Evolutionary conservation across 176 grass and related monocot genomes (phyloP).

Genomic region (Zea mays): Zm-B73-REFERENCE-NAM-5.0 NC_050096.1:302246501-302247000

Average conservation of each 20-base stretch:
- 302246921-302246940: conserved; percentile 90
- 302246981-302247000: conserved; percentile 85
- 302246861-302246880: conserved; percentile 28
- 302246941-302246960: conserved; percentile 81
- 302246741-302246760: too few species aligned
- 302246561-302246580: not conserved
- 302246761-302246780: too few species aligned
- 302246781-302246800: not conserved
- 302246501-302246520: not conserved
- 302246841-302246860: not conserved
- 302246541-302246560: not conserved
- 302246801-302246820: not conserved
- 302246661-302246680: not conserved
- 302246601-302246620: not conserved
- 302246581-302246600: not conserved
- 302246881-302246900: conserved; percentile 87
- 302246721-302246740: too few species aligned
- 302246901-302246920: conserved; percentile 61
- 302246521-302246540: not conserved
- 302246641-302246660: not conserved
- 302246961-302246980: conserved; percentile 94
- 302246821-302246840: not conserved
- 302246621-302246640: not conserved
- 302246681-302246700: not conserved
- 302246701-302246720: not conserved